Conservation (phyloP, 73 alveolate genomes). For the Paramecium bursaria region DNA sequence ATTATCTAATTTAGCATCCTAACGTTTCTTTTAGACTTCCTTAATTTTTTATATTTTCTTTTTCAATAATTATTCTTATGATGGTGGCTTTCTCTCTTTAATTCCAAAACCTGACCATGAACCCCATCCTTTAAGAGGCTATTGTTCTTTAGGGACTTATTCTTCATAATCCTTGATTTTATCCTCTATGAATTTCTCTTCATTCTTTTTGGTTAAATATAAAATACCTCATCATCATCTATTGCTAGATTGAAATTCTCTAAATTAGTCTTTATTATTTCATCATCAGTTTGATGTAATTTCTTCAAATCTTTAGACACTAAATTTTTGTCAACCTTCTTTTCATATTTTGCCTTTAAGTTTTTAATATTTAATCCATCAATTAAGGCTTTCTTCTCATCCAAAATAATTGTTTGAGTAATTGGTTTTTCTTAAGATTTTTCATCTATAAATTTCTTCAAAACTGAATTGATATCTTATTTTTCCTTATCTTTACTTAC, state of each 20-base stretch:
- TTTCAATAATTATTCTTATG: constrained; percentile 1
- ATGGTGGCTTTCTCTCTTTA: constrained; percentile 41
- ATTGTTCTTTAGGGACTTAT: constrained; percentile 12
- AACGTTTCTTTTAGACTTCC: constrained; percentile 26
- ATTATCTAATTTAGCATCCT: constrained; percentile 54
- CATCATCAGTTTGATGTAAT: constrained; percentile 19
- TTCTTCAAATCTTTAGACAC: constrained; percentile 17
- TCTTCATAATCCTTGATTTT: constrained; percentile 38
- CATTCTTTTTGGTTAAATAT: constrained; percentile 4
- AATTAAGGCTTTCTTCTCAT: constrained; percentile 8
- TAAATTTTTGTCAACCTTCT: constrained; percentile 1
- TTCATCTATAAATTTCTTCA: constrained; percentile 27
- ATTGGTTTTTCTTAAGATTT: background rate
- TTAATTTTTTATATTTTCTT: constrained; percentile 46
- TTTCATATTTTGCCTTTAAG: constrained; percentile 27
- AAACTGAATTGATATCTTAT: background rate
- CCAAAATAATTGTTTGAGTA: background rate
- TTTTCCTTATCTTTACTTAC: background rate
- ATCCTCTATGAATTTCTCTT: constrained; percentile 29
- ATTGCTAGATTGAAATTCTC: constrained; percentile 40
- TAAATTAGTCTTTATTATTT: constrained; percentile 2
- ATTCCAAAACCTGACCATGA: constrained; percentile 56
- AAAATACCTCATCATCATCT: constrained; percentile 47
- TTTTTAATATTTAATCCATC: constrained; percentile 56
- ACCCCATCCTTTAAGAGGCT: constrained; percentile 47